phyloP scores from a whole-genome alignment of 352 stramenopile species.

The Phytopythium kandeliae region DNA sequence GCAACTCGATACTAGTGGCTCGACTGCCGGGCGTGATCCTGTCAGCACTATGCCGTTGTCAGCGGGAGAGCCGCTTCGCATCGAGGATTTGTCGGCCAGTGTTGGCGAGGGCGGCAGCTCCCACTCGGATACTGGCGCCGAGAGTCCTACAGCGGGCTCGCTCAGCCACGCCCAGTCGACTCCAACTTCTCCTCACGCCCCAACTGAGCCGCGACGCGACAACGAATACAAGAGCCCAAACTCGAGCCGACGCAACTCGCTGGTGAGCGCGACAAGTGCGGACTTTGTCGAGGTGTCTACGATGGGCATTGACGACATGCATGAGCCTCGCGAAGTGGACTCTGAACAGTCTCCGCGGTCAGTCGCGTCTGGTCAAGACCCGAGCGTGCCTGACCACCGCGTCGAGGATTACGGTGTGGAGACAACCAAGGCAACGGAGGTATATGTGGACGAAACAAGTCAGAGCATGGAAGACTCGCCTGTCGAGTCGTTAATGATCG shows the following conservation, averaged over 20 bases:
- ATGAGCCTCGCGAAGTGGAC: not conserved
- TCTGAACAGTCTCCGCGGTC: not conserved
- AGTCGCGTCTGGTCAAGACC: not conserved
- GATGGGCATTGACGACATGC: not conserved
- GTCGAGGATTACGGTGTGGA: not conserved
- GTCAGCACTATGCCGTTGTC: not conserved
- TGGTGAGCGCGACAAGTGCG: not conserved
- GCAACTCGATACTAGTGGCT: not conserved
- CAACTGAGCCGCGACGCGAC: not conserved
- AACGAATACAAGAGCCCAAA: not conserved
- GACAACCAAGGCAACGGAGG: not conserved
- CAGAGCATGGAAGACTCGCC: not conserved
- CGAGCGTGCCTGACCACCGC: not conserved
- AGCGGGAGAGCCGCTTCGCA: not conserved
- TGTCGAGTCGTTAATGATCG: not conserved
- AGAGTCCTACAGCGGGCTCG: not conserved
- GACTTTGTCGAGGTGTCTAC: not conserved
- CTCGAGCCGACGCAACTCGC: slow-evolving; percentile 1
- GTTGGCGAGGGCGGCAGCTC: not conserved
- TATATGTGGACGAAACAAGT: not conserved
- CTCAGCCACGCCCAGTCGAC: not conserved
- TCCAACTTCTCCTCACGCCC: not conserved
- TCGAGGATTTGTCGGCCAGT: not conserved
- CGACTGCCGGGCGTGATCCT: not conserved
- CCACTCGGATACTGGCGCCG: not conserved